A percentile compares a stretch with the other conserved stretches of the same genome.
These are phyloP conservation scores for Penicillium sp. DNA, from an alignment of 2,329 filamentous ascomycete species.

Conservation along the genomic window DNA sequence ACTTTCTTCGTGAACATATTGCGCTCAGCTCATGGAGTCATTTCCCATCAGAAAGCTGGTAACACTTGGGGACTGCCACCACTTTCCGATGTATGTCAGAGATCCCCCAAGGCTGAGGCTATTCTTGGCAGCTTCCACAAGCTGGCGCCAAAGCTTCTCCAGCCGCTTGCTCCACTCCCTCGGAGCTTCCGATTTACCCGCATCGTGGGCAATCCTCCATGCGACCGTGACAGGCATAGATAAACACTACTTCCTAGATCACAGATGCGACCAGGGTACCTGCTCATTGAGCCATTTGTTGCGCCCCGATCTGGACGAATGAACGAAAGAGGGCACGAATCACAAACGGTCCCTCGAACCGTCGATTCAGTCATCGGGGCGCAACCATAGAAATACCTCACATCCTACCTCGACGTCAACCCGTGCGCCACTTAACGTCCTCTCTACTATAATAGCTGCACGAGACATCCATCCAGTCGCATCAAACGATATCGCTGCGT, in stretches of 20 bases:
- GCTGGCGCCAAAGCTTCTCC: not conserved
- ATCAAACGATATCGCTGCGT: not conserved
- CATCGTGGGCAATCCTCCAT: not conserved
- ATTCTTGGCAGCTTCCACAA: not conserved
- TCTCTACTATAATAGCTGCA: not conserved
- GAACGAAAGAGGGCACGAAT: constrained; percentile 1
- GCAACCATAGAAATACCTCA: constrained; percentile 4
- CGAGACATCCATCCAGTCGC: not conserved
- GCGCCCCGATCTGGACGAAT: not conserved
- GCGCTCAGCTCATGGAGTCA: too few relatives aligned
- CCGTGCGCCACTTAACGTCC: not conserved
- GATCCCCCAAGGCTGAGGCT: not conserved
- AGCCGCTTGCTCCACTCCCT: not conserved
- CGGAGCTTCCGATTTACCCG: not conserved
- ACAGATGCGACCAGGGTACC: not conserved
- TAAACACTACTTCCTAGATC: not conserved
- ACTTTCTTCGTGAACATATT: too few relatives aligned
- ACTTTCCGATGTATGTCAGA: not conserved
- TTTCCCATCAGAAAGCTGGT: not conserved
- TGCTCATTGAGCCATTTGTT: not conserved
- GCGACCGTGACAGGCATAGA: not conserved
- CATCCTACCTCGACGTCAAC: not conserved
- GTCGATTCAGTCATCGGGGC: constrained; percentile 2
- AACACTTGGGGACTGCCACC: not conserved
- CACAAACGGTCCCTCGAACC: not conserved